These are phyloP conservation scores for Fusarium circinatum DNA, from an alignment of 2,329 filamentous ascomycete species.

Conservation along the genomic window DNA sequence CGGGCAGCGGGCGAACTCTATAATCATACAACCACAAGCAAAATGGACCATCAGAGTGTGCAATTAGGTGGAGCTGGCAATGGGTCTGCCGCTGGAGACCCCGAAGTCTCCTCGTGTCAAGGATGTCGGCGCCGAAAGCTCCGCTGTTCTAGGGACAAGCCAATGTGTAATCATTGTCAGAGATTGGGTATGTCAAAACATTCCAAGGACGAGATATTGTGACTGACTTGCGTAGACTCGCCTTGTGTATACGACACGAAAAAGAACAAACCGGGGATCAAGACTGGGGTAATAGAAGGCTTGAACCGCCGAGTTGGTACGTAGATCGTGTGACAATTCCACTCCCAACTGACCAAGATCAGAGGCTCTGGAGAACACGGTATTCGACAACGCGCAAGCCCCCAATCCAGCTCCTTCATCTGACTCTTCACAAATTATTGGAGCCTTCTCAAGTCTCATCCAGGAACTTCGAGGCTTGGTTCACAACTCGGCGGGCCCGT, in stretches of 20 bases:
- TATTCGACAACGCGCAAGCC: neutral
- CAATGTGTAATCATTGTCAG: conserved; percentile 34
- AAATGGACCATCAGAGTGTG: neutral
- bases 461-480: conserved; percentile 29
- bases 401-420: neutral
- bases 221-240: conserved; percentile 9
- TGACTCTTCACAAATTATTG: conserved; percentile 23
- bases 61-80: neutral
- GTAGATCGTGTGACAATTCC: neutral
- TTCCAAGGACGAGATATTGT: no score
- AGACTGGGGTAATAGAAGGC: conserved; percentile 27
- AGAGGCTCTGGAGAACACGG: conserved; percentile 33
- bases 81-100: neutral
- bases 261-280: conserved; percentile 31
- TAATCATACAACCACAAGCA: neutral
- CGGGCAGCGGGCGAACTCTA: conserved; percentile 32
- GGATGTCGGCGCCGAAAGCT: conserved; percentile 38
- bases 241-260: conserved; percentile 28
- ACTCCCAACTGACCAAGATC: neutral
- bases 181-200: conserved; percentile 10
- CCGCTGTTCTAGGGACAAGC: conserved; percentile 35
- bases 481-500: neutral
- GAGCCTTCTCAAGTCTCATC: conserved; percentile 29
- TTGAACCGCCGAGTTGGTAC: conserved; percentile 29
- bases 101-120: conserved; percentile 34